A percentile compares a stretch with the other conserved stretches of the same genome.
Evolutionary conservation across 2,329 filamentous ascomycete genomes (phyloP).

Genomic region (Ophiocordyceps camponoti-rufipedis): DNA sequence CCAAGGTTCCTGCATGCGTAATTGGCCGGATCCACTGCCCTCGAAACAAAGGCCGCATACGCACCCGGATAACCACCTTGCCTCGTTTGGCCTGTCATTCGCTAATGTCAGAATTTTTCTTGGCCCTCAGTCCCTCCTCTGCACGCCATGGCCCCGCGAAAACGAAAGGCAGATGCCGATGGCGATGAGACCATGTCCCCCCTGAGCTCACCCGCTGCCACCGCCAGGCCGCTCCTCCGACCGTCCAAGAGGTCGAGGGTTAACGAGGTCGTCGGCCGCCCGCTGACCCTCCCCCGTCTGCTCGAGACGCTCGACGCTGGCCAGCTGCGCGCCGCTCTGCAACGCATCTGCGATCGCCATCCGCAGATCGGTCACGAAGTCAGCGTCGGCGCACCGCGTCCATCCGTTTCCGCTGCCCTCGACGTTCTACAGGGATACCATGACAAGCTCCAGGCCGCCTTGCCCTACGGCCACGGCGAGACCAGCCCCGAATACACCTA

Average conservation of each 20-base stretch:
- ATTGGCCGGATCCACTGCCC: background rate
- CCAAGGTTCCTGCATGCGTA: background rate
- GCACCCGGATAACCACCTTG: background rate
- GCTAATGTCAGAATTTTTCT: background rate
- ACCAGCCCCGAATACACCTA: slow-evolving; percentile 85
- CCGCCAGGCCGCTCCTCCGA: slow-evolving; percentile 47
- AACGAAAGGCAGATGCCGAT: slow-evolving; percentile 77
- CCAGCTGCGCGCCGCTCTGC: slow-evolving; percentile 71
- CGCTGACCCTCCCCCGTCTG: slow-evolving; percentile 46
- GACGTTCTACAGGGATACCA: slow-evolving; percentile 72
- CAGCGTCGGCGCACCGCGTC: slow-evolving; percentile 66
- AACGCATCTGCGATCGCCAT: slow-evolving; percentile 78
- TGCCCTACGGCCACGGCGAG: slow-evolving; percentile 75
- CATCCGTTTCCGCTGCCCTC: slow-evolving; percentile 63
- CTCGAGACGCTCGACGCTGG: slow-evolving; percentile 82
- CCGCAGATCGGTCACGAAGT: slow-evolving; percentile 76
- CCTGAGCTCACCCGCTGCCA: slow-evolving; percentile 58
- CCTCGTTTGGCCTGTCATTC: too few relatives aligned
- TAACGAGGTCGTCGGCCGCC: slow-evolving; percentile 46
- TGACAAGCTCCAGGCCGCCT: slow-evolving; percentile 54
- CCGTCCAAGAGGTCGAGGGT: slow-evolving; percentile 44
- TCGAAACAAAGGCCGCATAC: background rate
- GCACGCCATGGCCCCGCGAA: slow-evolving; percentile 39
- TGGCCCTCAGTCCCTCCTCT: slow-evolving; percentile 21
- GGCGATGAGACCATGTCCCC: slow-evolving; percentile 81